These are phyloP conservation scores for Heliocybe sulcata DNA, from an alignment of 1,284 basidiomycete species.

Conservation along the genomic window DNA sequence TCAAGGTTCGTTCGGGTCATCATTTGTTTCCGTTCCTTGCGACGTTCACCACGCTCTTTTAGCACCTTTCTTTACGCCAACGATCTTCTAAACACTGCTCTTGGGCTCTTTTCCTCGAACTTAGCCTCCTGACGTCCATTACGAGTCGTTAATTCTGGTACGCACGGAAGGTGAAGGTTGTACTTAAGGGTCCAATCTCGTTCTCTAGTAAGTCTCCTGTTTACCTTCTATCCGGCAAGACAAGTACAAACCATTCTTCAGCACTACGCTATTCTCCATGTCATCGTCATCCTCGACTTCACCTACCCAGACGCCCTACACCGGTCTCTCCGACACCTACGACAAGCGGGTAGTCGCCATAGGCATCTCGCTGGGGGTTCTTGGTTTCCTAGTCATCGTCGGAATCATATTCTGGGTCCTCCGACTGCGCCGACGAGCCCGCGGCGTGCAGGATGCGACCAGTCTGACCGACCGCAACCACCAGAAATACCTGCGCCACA, in stretches of 20 bases:
- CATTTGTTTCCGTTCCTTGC: too few relatives aligned
- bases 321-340: not conserved
- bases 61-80: too few relatives aligned
- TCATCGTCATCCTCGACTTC: not conserved
- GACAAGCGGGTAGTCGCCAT: not conserved
- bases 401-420: slow-evolving; percentile 13
- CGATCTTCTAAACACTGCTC: too few relatives aligned
- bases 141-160: not conserved
- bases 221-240: not conserved
- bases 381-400: slow-evolving; percentile 12
- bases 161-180: not conserved
- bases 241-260: too few relatives aligned
- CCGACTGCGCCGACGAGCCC: slow-evolving; percentile 8
- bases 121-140: too few relatives aligned
- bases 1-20: too few relatives aligned
- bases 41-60: too few relatives aligned
- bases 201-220: not conserved
- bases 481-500: slow-evolving; percentile 11
- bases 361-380: slow-evolving; percentile 11
- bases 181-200: not conserved
- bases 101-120: too few relatives aligned
- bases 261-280: not conserved
- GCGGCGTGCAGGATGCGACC: slow-evolving; percentile 5
- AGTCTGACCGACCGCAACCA: slow-evolving; percentile 6
- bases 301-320: not conserved